These are phyloP conservation scores for Apiospora hydei DNA, from an alignment of 2,329 filamentous ascomycete genomes.

Conservation along the genomic window DNA sequence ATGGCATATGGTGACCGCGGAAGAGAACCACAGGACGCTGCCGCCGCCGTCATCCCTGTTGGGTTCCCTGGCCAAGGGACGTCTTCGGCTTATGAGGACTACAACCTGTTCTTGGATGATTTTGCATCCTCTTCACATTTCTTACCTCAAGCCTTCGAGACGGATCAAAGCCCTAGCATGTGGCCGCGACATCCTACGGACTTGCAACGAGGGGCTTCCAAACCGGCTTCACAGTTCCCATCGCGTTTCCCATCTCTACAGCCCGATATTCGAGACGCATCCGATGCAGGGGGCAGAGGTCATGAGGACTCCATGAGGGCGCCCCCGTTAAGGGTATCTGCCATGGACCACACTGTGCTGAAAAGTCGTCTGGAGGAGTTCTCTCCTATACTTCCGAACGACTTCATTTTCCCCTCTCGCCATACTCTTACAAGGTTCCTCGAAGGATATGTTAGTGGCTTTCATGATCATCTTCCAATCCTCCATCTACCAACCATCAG, in stretches of 20 bases:
- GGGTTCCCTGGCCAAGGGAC: conserved; percentile 49
- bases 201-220: conserved; percentile 51
- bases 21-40: conserved; percentile 54
- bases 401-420: conserved; percentile 73
- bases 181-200: conserved; percentile 56
- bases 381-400: conserved; percentile 63
- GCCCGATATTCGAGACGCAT: conserved; percentile 57
- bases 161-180: conserved; percentile 58
- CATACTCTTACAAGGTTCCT: conserved; percentile 73
- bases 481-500: conserved; percentile 73
- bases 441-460: conserved; percentile 74
- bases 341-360: conserved; percentile 61
- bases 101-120: conserved; percentile 67
- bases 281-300: conserved; percentile 45
- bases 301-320: conserved; percentile 51
- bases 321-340: conserved; percentile 56
- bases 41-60: conserved; percentile 49
- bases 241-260: conserved; percentile 62
- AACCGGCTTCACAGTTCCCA: conserved; percentile 59
- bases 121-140: conserved; percentile 62
- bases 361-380: conserved; percentile 68
- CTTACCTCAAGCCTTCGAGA: conserved; percentile 61
- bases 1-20: conserved; percentile 57
- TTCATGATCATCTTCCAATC: conserved; percentile 65
- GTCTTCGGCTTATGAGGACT: conserved; percentile 59